Base-by-base conservation (phyloP, 176 grass and related monocot genomes). In the Metroxylon sagu region DNA sequence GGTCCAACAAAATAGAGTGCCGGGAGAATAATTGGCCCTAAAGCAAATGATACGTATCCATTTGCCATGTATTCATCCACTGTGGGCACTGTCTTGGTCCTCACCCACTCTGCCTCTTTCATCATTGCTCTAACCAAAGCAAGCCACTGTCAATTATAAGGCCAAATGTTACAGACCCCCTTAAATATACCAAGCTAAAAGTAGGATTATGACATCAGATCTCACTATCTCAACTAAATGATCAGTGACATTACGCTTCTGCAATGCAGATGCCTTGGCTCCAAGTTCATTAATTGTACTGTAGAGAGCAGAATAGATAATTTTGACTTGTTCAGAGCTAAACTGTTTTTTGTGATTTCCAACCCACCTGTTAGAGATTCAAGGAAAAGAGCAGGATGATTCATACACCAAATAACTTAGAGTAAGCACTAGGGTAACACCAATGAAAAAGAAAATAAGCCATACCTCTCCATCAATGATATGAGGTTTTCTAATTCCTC, bases 141-240 rank as follows among this genome's bases (percentile, higher is more conserved):
- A 30, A 79, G 39, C 90, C 90, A 95, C 85, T 95, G 23, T 39
- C 64, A 5, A 51, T 35, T 49, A 18, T 14, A 18, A 18, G 26
- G 29, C 6, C 17, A 74, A 16, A 4, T 29, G 8, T 57, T 16
- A 64, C 29, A 67, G 1, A 1, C 19, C 58, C 23, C 26, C 2
- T 17, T 4, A 14, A 10, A 18, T 8, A 5, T 15, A 16, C 7
- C 8, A 14, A 28, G 21, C 6, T 26, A 26, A 54, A n/a, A 66
- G 25, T 18, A 28, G 19, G 14, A 51, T 19, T 52, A 50, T 2
- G 15, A 17, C 53, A 3, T 64, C 3, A 3, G 17, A 10, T 71
- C 90, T 90, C 52, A 90, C 91, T 59, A 72, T 79, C 57, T 87
- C 56, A 15, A 66, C 50, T 54, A 95, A 56, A 62, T 95, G 77